Evolutionary conservation across 352 stramenopile species (phyloP).

Genomic region (Phytophthora melonis): DNA sequence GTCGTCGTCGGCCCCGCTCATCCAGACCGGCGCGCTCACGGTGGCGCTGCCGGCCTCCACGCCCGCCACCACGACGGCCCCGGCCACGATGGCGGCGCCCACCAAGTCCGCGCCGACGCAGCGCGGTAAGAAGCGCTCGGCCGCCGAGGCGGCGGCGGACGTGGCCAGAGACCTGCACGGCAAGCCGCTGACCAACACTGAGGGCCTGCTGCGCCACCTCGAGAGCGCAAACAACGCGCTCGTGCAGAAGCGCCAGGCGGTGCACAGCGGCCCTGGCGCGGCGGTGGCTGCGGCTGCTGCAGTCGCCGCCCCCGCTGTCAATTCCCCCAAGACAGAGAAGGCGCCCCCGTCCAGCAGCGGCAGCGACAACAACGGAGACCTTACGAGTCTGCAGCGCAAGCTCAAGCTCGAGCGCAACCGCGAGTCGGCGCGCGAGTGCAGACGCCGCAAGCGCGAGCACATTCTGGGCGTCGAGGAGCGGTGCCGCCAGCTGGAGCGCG

Average conservation of each 20-base stretch:
- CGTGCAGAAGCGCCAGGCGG: constrained; percentile 65
- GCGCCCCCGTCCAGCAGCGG: constrained; percentile 58
- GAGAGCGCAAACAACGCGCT: constrained; percentile 80
- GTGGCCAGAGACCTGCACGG: constrained; percentile 39
- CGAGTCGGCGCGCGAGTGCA: constrained; percentile 91
- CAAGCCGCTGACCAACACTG: constrained; percentile 62
- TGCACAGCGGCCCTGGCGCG: constrained; percentile 6
- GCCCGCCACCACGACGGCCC: constrained; percentile 20
- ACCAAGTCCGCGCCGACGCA: constrained; percentile 39
- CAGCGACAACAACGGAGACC: constrained; percentile 45
- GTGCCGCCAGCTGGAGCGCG: constrained; percentile 85
- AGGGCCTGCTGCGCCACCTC: constrained; percentile 72
- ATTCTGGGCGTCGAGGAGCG: constrained; percentile 84
- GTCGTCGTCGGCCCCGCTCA: constrained; percentile 30
- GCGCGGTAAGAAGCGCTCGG: constrained; percentile 65
- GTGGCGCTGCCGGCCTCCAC: constrained; percentile 31
- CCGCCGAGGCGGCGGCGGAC: constrained; percentile 50
- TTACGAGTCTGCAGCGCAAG: constrained; percentile 71
- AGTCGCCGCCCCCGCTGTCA: constrained; percentile 14
- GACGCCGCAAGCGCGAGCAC: constrained; percentile 89
- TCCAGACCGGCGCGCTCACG: constrained; percentile 39
- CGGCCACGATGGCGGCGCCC: constrained; percentile 25
- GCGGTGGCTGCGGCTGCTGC: background rate
- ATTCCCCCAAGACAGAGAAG: constrained; percentile 67
- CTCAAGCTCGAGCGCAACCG: constrained; percentile 94